phyloP scores from a whole-genome alignment of 495 filamentous ascomycete genomes.

The Aspergillus conjunctus region DNA sequence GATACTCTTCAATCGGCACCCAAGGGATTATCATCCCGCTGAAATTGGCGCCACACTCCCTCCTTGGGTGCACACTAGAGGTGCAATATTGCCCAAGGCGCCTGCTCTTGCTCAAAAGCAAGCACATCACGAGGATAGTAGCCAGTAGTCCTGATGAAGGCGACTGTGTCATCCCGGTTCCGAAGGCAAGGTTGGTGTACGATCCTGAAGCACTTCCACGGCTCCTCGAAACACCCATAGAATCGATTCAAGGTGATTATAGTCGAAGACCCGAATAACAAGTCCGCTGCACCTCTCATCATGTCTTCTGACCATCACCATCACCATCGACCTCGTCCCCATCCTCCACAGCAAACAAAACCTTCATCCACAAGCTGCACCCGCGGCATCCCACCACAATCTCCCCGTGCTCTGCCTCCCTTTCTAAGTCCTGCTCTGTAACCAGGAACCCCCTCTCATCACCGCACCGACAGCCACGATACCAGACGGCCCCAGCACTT shows the following conservation, averaged over 20 bases:
- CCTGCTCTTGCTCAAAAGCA: too few relatives aligned
- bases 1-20: too few relatives aligned
- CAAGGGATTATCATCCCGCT: too few relatives aligned
- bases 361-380: constrained; percentile 80
- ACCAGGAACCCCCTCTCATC: constrained; percentile 72
- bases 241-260: not conserved
- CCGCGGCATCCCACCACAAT: constrained; percentile 75
- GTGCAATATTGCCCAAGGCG: too few relatives aligned
- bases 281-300: constrained; percentile 5
- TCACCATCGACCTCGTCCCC: constrained; percentile 16
- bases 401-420: constrained; percentile 63
- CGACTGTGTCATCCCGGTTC: too few relatives aligned
- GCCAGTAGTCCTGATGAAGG: too few relatives aligned
- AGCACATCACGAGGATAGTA: too few relatives aligned
- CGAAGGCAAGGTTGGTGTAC: too few relatives aligned
- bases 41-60: too few relatives aligned
- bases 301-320: constrained; percentile 2
- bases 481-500: constrained; percentile 52
- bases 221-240: not conserved
- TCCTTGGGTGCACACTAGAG: too few relatives aligned
- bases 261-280: not conserved
- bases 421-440: constrained; percentile 70
- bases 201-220: not conserved
- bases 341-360: constrained; percentile 67
- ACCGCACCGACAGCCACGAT: constrained; percentile 76